Base-by-base conservation (phyloP, 495 filamentous ascomycete species). In the Durotheca rogersii region DNA sequence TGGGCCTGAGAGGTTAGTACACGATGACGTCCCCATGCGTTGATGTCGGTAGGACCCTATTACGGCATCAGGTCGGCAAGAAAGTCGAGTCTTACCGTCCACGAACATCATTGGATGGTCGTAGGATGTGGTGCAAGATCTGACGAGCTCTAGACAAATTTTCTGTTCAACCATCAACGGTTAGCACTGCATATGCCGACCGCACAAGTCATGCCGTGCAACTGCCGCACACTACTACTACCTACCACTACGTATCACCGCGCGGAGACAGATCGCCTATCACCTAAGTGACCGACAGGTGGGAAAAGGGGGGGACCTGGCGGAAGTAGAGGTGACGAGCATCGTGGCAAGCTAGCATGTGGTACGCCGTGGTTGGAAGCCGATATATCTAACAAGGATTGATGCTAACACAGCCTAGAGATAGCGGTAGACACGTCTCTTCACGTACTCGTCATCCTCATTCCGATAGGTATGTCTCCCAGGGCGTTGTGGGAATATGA, bases 161-260 rank as follows among this genome's bases (percentile, higher is more conserved):
- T 46, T 14, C 41, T 35, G 41, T 39, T 50, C 25, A 18, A 59
- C 38, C 10, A 14, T 38, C 41, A 9, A 9, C 23, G 4, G 37
- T 39, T 41, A 45, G 44, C 34, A 46, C 49, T 41, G 19, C 55
- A 49, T 52, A 43, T 30, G 55, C 49, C 55, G 46, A 58, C 27
- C 17, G 34, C 37, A 27, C 50, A 54, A n/a, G n/a, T 41, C 29
- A 25, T 25, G 45, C 18, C 47, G 50, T 50, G 19, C 34, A 34
- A 59, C 43, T 4, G 10, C 33, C 17, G 14, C 11, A 19, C 7
- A 37, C 18, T 33, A 40, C 29, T 32, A 3, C 20, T 30, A 31
- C n/a, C 25, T 21, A 14, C 31, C 25, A 15, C 29, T 21, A 35
- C 14, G 21, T 41, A 20, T 21, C 9, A 49, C 52, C 12, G 16